Conservation (phyloP, 768 basidiomycete genomes). For the Tricholoma sp. region DNA sequence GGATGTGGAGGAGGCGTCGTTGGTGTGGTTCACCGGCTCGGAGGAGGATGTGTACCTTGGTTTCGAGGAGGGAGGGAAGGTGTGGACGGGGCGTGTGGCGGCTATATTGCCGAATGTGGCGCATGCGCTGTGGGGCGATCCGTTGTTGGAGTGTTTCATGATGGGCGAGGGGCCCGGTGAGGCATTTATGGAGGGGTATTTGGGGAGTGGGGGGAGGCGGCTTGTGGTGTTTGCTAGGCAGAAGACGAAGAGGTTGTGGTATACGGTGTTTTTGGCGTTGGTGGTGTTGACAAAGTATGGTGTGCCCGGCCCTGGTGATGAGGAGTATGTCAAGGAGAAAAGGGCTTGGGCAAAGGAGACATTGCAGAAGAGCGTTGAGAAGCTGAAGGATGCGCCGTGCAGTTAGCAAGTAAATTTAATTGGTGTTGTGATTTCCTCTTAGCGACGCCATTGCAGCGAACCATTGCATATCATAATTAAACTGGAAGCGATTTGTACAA, state of each 20-base stretch:
- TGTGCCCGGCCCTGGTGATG: slow-evolving; percentile 5
- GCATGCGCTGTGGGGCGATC: slow-evolving; percentile 73
- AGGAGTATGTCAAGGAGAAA: slow-evolving; percentile 16
- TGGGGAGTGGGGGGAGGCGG: slow-evolving; percentile 38
- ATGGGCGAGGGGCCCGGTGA: slow-evolving; percentile 18
- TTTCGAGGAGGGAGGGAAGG: slow-evolving; percentile 15
- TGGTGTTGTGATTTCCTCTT: no score
- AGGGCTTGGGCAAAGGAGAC: slow-evolving; percentile 38
- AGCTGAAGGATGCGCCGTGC: slow-evolving; percentile 48
- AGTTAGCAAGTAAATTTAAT: no score
- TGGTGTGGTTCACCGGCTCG: slow-evolving; percentile 60
- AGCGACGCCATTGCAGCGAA: no score
- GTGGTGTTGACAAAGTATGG: slow-evolving; percentile 42
- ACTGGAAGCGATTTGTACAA: background rate
- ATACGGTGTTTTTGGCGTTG: slow-evolving; percentile 62
- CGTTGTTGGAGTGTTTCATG: slow-evolving; percentile 66
- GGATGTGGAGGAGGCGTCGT: slow-evolving; percentile 66
- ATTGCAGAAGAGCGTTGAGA: slow-evolving; percentile 32
- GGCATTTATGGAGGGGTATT: slow-evolving; percentile 61
- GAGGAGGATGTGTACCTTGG: slow-evolving; percentile 55
- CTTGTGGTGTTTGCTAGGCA: slow-evolving; percentile 59
- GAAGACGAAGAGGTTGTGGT: slow-evolving; percentile 75
- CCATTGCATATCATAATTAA: background rate
- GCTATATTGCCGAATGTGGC: slow-evolving; percentile 46
- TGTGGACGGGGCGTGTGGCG: slow-evolving; percentile 26